phyloP scores from a whole-genome alignment of 2,329 filamentous ascomycete genomes.

The Ceratocystis destructans region DNA sequence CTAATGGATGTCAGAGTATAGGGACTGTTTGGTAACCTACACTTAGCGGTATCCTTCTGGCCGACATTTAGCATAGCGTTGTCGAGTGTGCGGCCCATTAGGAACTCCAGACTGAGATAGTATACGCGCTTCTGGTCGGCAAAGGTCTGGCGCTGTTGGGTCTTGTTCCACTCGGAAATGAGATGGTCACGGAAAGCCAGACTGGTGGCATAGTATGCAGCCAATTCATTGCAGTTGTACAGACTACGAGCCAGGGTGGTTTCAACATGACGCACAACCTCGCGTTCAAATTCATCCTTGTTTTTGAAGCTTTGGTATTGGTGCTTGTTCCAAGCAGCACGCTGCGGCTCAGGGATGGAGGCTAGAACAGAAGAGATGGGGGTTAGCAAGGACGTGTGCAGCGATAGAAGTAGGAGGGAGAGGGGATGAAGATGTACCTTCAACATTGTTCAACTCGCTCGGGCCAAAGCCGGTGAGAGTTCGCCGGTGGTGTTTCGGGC shows the following conservation, averaged over 20 bases:
- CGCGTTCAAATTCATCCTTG: slow-evolving; percentile 73
- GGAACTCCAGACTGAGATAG: slow-evolving; percentile 91
- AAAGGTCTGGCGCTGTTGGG: slow-evolving; percentile 89
- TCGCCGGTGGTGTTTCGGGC: slow-evolving; percentile 81
- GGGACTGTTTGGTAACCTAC: slow-evolving; percentile 33
- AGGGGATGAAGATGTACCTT: slow-evolving; percentile 43
- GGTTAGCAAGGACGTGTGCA: slow-evolving; percentile 4
- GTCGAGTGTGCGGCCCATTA: slow-evolving; percentile 93
- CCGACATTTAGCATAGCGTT: slow-evolving; percentile 98
- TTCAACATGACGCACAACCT: slow-evolving; percentile 87
- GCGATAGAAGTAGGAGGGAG: background rate
- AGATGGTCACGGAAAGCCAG: slow-evolving; percentile 86
- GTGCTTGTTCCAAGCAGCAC: slow-evolving; percentile 60
- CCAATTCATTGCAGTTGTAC: slow-evolving; percentile 94
- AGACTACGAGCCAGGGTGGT: slow-evolving; percentile 89
- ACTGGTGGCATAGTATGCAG: slow-evolving; percentile 81
- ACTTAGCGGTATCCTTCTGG: slow-evolving; percentile 68
- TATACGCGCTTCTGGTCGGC: slow-evolving; percentile 87
- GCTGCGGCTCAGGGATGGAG: slow-evolving; percentile 75
- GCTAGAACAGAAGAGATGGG: slow-evolving; percentile 29
- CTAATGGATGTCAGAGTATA: background rate
- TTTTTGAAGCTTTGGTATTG: slow-evolving; percentile 55
- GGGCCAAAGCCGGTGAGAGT: slow-evolving; percentile 91
- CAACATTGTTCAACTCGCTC: slow-evolving; percentile 81
- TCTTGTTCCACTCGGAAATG: slow-evolving; percentile 94